phyloP scores from a whole-genome alignment of 225 moss, liverwort and hornwort genomes.

The Bryoerythrophyllum caledonicum region DNA sequence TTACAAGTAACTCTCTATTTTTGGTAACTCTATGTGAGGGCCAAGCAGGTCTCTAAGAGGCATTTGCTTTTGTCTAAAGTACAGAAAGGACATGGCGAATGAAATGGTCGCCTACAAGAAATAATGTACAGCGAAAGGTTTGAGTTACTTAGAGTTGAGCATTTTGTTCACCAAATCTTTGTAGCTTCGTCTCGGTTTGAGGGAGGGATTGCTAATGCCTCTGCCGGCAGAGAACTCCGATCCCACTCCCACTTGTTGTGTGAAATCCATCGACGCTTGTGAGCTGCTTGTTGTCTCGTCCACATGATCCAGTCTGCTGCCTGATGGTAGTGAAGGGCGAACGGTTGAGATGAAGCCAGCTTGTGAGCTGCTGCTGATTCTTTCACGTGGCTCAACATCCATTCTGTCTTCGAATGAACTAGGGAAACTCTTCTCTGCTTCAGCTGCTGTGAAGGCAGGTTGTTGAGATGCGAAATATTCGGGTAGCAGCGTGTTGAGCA shows the following conservation, averaged over 20 bases:
- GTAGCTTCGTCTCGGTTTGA: constrained; percentile 35
- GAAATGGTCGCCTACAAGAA: constrained; percentile 25
- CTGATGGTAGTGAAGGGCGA: constrained; percentile 1
- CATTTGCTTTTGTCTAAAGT: background rate
- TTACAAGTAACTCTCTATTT: no score
- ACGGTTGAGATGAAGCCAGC: constrained; percentile 10
- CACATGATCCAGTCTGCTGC: background rate
- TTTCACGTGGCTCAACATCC: constrained; percentile 7
- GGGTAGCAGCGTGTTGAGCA: constrained; percentile 55
- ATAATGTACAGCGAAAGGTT: constrained; percentile 1
- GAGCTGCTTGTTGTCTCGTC: background rate
- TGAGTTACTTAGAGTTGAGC: constrained; percentile 10
- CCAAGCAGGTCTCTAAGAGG: background rate
- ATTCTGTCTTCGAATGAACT: background rate
- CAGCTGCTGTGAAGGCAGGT: constrained; percentile 8
- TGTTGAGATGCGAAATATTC: constrained; percentile 36
- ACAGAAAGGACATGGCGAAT: constrained; percentile 22
- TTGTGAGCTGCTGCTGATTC: constrained; percentile 3
- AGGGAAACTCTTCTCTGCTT: constrained; percentile 7
- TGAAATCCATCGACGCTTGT: constrained; percentile 15
- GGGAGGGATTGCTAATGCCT: background rate
- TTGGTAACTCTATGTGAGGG: background rate
- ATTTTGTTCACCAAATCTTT: constrained; percentile 33
- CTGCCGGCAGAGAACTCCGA: constrained; percentile 10
- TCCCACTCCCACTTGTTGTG: background rate